phyloP scores from a whole-genome alignment of 495 filamentous ascomycete genomes.

The Penicillium roqueforti region DNA sequence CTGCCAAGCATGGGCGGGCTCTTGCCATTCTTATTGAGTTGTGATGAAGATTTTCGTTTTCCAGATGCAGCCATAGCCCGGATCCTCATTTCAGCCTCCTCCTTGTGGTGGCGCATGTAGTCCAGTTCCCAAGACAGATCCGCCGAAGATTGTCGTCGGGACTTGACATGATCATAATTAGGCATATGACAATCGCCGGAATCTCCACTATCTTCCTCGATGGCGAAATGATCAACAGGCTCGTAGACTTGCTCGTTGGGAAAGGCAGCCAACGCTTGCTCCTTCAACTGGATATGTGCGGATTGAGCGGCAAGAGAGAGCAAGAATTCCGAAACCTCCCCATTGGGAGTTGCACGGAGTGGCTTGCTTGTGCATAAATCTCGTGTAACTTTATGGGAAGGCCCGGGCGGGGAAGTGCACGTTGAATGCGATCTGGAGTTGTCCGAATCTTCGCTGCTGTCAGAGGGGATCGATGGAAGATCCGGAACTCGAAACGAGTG shows the following conservation, averaged over 20 bases:
- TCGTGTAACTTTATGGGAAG: conserved; percentile 7
- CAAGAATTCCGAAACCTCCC: conserved; percentile 67
- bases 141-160: conserved; percentile 43
- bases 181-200: conserved; percentile 35
- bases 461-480: conserved; percentile 50
- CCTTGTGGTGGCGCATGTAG: conserved; percentile 48
- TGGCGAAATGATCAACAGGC: conserved; percentile 56
- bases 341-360: conserved; percentile 61
- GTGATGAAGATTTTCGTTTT: conserved; percentile 24
- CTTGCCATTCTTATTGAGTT: conserved; percentile 48
- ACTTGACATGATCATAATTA: conserved; percentile 29
- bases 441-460: conserved; percentile 53
- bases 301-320: conserved; percentile 70
- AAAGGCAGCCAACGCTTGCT: conserved; percentile 66
- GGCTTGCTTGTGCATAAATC: conserved; percentile 25
- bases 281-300: conserved; percentile 67
- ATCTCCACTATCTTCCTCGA: conserved; percentile 50
- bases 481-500: conserved; percentile 55
- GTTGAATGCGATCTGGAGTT: conserved; percentile 45
- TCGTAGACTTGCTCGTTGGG: conserved; percentile 63
- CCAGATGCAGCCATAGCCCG: conserved; percentile 22
- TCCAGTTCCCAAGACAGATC: conserved; percentile 50
- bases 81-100: conserved; percentile 40
- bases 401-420: conserved; percentile 44
- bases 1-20: conserved; percentile 81